phyloP scores from a whole-genome alignment of 176 grass and related monocot genomes.

The Areca catechu region DNA sequence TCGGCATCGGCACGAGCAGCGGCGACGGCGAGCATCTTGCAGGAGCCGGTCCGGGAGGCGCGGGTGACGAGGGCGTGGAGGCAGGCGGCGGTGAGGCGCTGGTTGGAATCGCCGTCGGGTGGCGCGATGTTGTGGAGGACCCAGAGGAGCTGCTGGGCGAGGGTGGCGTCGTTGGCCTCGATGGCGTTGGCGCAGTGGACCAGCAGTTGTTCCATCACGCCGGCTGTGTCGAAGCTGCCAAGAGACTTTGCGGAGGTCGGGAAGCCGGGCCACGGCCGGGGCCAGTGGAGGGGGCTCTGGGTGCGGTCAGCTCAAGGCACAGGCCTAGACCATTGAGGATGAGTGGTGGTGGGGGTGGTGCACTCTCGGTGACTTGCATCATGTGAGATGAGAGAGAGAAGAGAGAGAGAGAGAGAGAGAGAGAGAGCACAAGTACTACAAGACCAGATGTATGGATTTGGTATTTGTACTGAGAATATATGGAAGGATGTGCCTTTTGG shows the following conservation, averaged over 20 bases:
- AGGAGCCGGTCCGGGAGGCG: conserved; percentile 67
- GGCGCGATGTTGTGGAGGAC: conserved; percentile 99
- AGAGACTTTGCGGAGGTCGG: conserved; percentile 45
- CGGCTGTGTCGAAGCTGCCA: conserved; percentile 55
- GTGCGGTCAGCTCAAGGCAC: conserved; percentile 39
- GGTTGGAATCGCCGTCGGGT: conserved; percentile 78
- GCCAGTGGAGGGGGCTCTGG: conserved; percentile 10
- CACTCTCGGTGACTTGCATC: conserved; percentile 86
- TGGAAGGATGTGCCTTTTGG: conserved; percentile 69
- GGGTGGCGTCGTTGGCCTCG: conserved; percentile 90
- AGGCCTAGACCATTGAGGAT: conserved; percentile 44
- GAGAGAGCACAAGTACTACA: conserved; percentile 17
- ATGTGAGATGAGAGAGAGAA: conserved; percentile 54
- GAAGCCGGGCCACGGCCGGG: conserved; percentile 38
- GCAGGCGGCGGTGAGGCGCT: conserved; percentile 74
- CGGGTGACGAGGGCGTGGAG: conserved; percentile 84
- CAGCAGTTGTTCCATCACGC: conserved; percentile 97
- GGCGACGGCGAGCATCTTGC: conserved; percentile 58
- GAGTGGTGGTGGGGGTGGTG: conserved; percentile 37
- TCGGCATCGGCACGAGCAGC: conserved; percentile 29
- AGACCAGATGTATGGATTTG: conserved; percentile 61
- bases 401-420: neutral
- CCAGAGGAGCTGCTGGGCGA: conserved; percentile 96
- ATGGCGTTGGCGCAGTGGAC: conserved; percentile 97
- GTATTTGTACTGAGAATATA: conserved; percentile 95